Base-by-base conservation (phyloP, 2,329 filamentous ascomycete genomes). In the Exophiala sideris region DNA sequence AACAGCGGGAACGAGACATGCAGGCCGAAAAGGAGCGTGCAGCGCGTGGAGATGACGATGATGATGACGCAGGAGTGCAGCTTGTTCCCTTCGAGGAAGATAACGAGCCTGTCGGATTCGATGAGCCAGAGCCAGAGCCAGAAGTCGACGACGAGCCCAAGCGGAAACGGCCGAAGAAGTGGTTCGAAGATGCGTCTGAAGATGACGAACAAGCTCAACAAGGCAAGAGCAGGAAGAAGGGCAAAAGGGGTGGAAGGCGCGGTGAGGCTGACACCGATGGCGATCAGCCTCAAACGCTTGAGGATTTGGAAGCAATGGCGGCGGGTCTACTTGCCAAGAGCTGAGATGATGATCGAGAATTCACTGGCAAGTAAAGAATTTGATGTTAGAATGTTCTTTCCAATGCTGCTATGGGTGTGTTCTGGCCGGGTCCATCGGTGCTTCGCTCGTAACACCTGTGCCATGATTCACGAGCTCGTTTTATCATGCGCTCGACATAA, bases 291-390 rank as follows among this genome's bases (percentile, higher is more conserved):
- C 65, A 73, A 55, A 76, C 74, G n/a, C 52, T 76, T 64, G 73
- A 73, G 55, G 74, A 77, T 66, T 59, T 77, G 65, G 74, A 77
- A 61, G 70, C 73, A 48, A 57, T 77, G 66, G 74, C 74, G 48
- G 72, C 69, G 54, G 74, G 73, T 9, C 60, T 76, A 50, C 64
- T 76, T 20, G 58, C 60, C 5, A 48, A 34, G 3, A 36, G 36
- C n/a, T 41, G 20, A 21, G 24, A 5, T 48, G 33, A 39, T 18
- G 12, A 18, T 18, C 16, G 16, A 18, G 16, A 18, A 18, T 18
- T 18, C 16, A 18, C 16, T 18, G 16, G 16, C 16, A 18, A 18
- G 16, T 18, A 18, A 18, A 18, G 16, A 18, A 18, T 2, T 18
- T 18, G 16, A 18, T 18, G 16, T 18, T 18, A 18, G 16, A 18